Conservation (phyloP, 2,329 filamentous ascomycete species). For the Monilinia aucupariae region DNA sequence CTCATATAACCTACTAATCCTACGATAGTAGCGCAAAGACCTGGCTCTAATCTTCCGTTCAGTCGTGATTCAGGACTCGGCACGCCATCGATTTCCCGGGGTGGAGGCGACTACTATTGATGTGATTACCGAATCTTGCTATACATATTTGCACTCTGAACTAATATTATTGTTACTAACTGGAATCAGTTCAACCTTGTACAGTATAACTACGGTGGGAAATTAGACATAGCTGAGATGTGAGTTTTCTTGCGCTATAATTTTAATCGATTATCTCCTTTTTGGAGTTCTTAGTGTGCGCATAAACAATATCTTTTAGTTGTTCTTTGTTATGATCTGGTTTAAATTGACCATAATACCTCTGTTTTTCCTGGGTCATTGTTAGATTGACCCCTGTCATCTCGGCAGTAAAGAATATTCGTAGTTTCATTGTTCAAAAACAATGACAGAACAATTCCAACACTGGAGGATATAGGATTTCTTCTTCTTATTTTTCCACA, state of each 20-base stretch:
- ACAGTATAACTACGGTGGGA: not conserved
- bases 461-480: not conserved
- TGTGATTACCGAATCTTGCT: not conserved
- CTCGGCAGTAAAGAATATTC: not conserved
- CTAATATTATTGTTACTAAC: not conserved
- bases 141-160: not conserved
- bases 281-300: not conserved
- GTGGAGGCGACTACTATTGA: conserved; percentile 10
- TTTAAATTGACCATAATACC: too few relatives aligned
- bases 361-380: not conserved
- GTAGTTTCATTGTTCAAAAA: not conserved
- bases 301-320: not conserved
- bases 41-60: conserved; percentile 19
- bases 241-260: not conserved
- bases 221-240: not conserved
- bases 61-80: conserved; percentile 21
- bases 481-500: not conserved
- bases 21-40: conserved; percentile 28
- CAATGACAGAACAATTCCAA: not conserved
- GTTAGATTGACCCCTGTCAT: not conserved
- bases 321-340: not conserved
- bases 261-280: not conserved
- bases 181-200: not conserved
- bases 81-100: conserved; percentile 16
- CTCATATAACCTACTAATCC: not conserved